Percentiles rank a stretch among this genome's conserved stretches.
Conservation (phyloP, 2,329 filamentous ascomycete species). For the Colletotrichum viniferum region DNA sequence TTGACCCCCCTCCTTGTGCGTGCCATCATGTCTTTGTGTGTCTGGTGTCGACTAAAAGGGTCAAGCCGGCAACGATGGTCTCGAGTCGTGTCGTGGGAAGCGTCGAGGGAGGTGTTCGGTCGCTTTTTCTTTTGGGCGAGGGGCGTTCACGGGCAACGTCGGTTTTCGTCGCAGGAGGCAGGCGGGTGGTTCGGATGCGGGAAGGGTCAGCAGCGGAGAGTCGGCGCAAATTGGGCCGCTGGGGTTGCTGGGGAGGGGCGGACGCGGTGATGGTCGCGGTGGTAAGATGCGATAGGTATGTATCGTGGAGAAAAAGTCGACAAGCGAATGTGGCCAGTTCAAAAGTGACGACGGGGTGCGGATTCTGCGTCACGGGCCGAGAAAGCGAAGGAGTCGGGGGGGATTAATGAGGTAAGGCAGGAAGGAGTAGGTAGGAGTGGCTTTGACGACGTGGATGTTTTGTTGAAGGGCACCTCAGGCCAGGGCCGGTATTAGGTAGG, state of each 20-base stretch:
- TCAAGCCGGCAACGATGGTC: neutral
- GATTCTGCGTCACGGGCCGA: neutral
- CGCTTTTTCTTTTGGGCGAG: neutral
- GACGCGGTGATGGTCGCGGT: neutral
- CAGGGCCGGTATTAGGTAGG: neutral
- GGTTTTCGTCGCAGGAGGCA: neutral
- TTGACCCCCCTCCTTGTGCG: conserved; percentile 56
- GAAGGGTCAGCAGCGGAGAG: conserved; percentile 1
- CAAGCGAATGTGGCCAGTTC: neutral
- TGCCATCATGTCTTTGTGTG: conserved; percentile 30
- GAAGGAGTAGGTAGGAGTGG: too few species aligned
- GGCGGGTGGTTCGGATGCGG: conserved; percentile 19
- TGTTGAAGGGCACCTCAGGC: neutral
- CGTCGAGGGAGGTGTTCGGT: neutral
- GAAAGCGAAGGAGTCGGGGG: neutral
- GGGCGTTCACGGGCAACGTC: neutral
- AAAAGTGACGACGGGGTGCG: neutral
- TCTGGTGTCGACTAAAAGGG: neutral
- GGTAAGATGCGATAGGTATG: neutral
- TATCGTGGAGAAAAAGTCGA: neutral
- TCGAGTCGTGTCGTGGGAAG: neutral
- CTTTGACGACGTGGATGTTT: conserved; percentile 7
- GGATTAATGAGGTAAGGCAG: neutral
- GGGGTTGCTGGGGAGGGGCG: neutral
- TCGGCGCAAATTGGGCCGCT: conserved; percentile 19